Evolutionary conservation across 345 rosid species (phyloP).

Genomic region (Trapa incisa): DNA sequence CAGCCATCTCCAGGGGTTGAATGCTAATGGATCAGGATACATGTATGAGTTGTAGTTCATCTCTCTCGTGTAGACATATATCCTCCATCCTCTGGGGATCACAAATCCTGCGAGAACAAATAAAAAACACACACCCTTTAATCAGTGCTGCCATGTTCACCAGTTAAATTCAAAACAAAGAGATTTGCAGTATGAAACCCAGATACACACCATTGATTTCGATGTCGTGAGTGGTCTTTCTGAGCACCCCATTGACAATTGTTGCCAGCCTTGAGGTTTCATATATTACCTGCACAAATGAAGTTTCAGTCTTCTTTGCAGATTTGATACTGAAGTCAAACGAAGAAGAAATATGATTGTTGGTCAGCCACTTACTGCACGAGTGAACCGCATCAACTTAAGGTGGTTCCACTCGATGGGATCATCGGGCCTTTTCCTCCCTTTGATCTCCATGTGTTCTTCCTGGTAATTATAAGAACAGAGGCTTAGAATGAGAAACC

Average conservation of each 20-base stretch:
- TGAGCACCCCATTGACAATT: slow-evolving; percentile 65
- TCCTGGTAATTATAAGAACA: slow-evolving; percentile 17
- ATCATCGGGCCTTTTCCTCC: slow-evolving; percentile 29
- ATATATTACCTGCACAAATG: slow-evolving; percentile 37
- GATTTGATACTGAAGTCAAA: neutral
- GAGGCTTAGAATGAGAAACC: neutral
- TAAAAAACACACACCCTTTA: neutral
- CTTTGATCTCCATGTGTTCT: slow-evolving; percentile 38
- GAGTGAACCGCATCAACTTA: slow-evolving; percentile 50
- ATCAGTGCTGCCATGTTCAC: neutral
- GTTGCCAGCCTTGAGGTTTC: slow-evolving; percentile 79
- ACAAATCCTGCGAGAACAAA: slow-evolving; percentile 38
- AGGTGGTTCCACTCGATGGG: slow-evolving; percentile 36
- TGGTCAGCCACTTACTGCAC: slow-evolving; percentile 31
- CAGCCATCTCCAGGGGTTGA: slow-evolving; percentile 99
- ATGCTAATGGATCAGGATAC: slow-evolving; percentile 55
- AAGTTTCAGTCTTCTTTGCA: neutral
- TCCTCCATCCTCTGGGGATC: slow-evolving; percentile 91
- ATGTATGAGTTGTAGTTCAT: slow-evolving; percentile 51
- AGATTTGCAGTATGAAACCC: neutral
- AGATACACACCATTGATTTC: slow-evolving; percentile 47
- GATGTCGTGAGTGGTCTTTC: slow-evolving; percentile 66
- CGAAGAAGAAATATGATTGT: neutral
- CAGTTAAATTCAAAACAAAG: neutral
- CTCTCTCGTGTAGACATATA: slow-evolving; percentile 81